Evolutionary conservation across 352 stramenopile species (phyloP).

Genomic region (Halophytophthora batemanensis): DNA sequence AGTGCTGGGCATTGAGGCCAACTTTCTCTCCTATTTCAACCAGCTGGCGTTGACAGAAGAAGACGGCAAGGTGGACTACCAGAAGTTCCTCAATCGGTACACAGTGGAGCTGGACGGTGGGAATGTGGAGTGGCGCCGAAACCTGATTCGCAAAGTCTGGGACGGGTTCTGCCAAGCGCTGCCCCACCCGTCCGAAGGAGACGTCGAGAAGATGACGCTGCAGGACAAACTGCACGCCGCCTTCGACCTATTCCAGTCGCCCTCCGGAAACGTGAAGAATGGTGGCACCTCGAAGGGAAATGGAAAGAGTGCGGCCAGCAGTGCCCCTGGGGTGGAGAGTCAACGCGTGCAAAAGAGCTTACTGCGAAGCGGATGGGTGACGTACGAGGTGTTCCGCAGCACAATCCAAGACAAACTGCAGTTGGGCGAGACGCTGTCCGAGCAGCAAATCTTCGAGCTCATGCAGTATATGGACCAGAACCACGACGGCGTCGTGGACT

Average conservation of each 20-base stretch:
- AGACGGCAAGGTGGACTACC: conserved; percentile 62
- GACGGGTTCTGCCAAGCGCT: conserved; percentile 63
- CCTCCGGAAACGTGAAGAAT: conserved; percentile 17
- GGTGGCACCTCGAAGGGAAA: conserved; percentile 5
- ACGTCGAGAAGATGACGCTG: conserved; percentile 49
- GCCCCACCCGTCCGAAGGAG: conserved; percentile 24
- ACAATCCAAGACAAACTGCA: conserved; percentile 65
- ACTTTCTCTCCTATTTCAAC: conserved; percentile 70
- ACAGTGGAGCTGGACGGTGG: conserved; percentile 56
- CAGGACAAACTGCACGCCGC: conserved; percentile 65
- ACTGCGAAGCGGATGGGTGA: conserved; percentile 49
- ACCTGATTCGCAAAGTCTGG: conserved; percentile 72
- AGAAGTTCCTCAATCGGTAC: conserved; percentile 74
- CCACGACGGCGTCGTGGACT: conserved; percentile 86
- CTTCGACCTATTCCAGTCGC: conserved; percentile 63
- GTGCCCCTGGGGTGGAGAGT: conserved; percentile 15
- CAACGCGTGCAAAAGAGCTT: conserved; percentile 32
- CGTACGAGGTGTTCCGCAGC: conserved; percentile 74
- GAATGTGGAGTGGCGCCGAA: conserved; percentile 63
- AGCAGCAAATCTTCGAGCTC: conserved; percentile 91
- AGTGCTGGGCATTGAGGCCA: conserved; percentile 59
- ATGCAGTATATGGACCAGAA: conserved; percentile 93
- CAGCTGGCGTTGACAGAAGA: conserved; percentile 48
- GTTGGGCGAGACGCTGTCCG: conserved; percentile 62
- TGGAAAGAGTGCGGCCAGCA: not conserved